Evolutionary conservation across 345 rosid genomes (phyloP).

Genomic region (Populus pruinosa): DNA sequence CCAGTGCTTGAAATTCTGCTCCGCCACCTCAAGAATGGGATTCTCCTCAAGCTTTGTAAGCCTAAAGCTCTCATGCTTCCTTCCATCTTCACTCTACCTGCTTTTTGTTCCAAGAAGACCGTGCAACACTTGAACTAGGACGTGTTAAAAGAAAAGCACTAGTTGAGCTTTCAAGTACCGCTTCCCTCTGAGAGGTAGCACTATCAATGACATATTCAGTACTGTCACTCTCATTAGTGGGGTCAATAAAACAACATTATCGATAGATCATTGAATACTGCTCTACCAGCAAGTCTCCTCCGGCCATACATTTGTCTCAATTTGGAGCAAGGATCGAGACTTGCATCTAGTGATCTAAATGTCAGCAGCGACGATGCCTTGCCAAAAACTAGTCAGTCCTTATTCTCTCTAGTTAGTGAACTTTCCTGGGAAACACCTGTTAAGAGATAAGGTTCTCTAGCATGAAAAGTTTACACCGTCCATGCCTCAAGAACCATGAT

Average conservation of each 20-base stretch:
- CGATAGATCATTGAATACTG: background rate
- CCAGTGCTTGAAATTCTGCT: conserved; percentile 15
- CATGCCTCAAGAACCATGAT: background rate
- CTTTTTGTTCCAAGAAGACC: background rate
- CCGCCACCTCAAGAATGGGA: conserved; percentile 22
- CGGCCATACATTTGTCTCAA: background rate
- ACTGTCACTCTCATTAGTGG: conserved; percentile 9
- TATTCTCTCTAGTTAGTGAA: conserved; percentile 5
- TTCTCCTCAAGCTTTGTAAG: conserved; percentile 13
- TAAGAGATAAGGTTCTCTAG: conserved; percentile 10
- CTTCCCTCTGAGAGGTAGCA: conserved; percentile 7
- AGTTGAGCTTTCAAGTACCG: conserved; percentile 11
- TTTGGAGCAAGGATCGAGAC: background rate
- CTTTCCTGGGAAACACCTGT: background rate
- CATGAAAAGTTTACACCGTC: conserved; percentile 1
- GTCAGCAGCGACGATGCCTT: background rate
- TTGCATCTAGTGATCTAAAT: conserved; percentile 4
- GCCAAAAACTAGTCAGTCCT: conserved; percentile 1
- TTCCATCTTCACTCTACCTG: background rate
- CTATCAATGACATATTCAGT: background rate
- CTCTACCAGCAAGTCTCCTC: background rate
- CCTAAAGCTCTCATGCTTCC: conserved; percentile 15
- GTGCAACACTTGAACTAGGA: background rate
- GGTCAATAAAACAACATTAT: background rate
- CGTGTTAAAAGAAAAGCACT: background rate